Base-by-base conservation (phyloP, 2,329 filamentous ascomycete species). In the Pezicula radicicola region DNA sequence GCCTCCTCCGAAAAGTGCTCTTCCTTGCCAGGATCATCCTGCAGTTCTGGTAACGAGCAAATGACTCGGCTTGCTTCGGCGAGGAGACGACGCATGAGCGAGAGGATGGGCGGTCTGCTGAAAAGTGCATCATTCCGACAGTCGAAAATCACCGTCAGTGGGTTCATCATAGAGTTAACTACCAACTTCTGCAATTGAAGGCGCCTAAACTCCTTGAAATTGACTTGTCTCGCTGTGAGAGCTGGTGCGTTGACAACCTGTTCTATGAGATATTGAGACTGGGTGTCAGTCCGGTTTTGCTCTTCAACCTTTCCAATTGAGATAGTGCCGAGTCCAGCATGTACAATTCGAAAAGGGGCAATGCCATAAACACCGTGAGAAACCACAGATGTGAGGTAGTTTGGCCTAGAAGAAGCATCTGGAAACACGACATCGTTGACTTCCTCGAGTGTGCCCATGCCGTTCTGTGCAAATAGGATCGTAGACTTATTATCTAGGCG, bases 121-220 rank as follows among this genome's bases (percentile, higher is more conserved):
- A 96, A 83, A 0, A 97, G 68, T 5, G 78, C 77, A n/a, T 91
- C 91, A 60, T 97, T 97, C 55, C 82, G 82, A 65, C 85, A 87
- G 49, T 88, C 79, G 50, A 94, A 75, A 9, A 97, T 71, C 1
- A 86, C 87, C 0, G 90, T 94, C n/a, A 97, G 72, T 0, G 93
- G 90, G 64, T 96, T 95, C 62, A 97, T 83, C 30, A 92, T 75
- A 35, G 83, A 78, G 65, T 96, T 96, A 48, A 92, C 76, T 1
- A 88, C 87, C 1, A 97, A 75, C 68, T 96, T 97, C 63, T 96
- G 89, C 3, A 97, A 79, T 71, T 96, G 92, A n/a, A 78, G 62
- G 9, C 76, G 57, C 75, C 77, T 79, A 15, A 84, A 66, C 43
- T 80, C 74, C 2, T 69, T 55, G 10, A 68, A 64, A 2, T 70